A percentile compares a stretch with the other conserved stretches of the same genome.
These are phyloP conservation scores for Exserohilum rostratum DNA, from an alignment of 2,329 filamentous ascomycete species.

Conservation along the genomic window DNA sequence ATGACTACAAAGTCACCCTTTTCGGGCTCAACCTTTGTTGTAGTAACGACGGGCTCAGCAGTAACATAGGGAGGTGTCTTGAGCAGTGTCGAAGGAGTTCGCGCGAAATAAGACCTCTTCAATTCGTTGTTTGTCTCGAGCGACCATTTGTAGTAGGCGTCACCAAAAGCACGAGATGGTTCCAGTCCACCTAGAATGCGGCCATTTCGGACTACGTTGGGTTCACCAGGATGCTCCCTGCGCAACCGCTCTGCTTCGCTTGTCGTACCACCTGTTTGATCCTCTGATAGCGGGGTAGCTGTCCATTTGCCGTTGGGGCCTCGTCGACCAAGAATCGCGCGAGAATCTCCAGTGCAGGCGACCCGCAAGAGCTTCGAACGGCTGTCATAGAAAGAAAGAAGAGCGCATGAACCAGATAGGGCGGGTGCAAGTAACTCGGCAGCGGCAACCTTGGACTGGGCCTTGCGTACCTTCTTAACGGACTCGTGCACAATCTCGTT, in stretches of 20 bases:
- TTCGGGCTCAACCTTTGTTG: slow-evolving; percentile 85
- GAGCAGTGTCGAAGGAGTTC: slow-evolving; percentile 75
- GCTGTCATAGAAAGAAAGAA: slow-evolving; percentile 95
- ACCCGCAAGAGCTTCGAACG: slow-evolving; percentile 86
- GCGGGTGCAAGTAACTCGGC: slow-evolving; percentile 92
- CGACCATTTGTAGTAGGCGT: slow-evolving; percentile 96
- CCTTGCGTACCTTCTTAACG: slow-evolving; percentile 87
- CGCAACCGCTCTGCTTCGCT: slow-evolving; percentile 84
- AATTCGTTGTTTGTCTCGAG: slow-evolving; percentile 82
- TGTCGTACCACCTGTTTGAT: slow-evolving; percentile 90
- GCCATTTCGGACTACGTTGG: slow-evolving; percentile 84
- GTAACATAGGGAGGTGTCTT: slow-evolving; percentile 97
- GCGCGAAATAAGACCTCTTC: slow-evolving; percentile 84
- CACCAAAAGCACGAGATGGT: slow-evolving; percentile 91
- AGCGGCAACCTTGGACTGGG: slow-evolving; percentile 86
- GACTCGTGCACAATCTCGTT: slow-evolving; percentile 94
- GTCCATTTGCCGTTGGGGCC: slow-evolving; percentile 85
- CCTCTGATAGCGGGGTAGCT: slow-evolving; percentile 84
- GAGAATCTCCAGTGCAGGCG: slow-evolving; percentile 94
- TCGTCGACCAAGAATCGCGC: slow-evolving; percentile 86
- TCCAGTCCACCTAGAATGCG: slow-evolving; percentile 91
- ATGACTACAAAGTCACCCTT: slow-evolving; percentile 95
- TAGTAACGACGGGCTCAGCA: slow-evolving; percentile 92
- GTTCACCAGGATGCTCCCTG: slow-evolving; percentile 85
- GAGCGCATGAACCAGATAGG: slow-evolving; percentile 93